A percentile compares a stretch with the other conserved stretches of the same genome.
These are phyloP conservation scores for Haplosporangium sp. DNA, from an alignment of 371 early-diverging fungal genomes.

Conservation along the genomic window DNA sequence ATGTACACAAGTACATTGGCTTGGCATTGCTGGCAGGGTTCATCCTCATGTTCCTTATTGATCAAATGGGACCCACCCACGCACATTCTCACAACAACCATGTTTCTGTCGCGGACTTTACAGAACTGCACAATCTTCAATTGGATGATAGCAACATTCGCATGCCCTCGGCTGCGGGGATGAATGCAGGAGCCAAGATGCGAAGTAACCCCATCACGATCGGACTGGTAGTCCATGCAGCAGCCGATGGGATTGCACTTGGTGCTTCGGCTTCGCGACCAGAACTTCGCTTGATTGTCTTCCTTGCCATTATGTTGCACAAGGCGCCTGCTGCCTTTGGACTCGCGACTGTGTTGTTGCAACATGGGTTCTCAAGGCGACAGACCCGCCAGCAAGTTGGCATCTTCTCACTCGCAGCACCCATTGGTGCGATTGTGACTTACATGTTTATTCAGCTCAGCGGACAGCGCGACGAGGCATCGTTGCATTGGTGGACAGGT, in stretches of 20 bases:
- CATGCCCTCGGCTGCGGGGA: conserved; percentile 51
- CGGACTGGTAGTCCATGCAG: conserved; percentile 93
- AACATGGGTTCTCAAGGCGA: conserved; percentile 72
- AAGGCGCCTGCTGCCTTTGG: conserved; percentile 97
- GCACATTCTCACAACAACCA: conserved; percentile 58
- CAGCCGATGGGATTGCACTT: conserved; percentile 95
- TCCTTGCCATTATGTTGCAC: conserved; percentile 96
- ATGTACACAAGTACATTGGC: conserved; percentile 79
- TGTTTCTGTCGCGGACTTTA: conserved; percentile 53
- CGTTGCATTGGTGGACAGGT: conserved; percentile 84
- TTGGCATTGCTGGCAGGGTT: conserved; percentile 87
- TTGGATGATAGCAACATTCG: conserved; percentile 49
- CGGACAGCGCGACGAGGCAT: conserved; percentile 43
- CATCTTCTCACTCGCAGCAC: conserved; percentile 88
- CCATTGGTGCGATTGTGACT: conserved; percentile 84
- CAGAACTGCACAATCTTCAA: conserved; percentile 45
- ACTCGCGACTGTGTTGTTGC: conserved; percentile 83
- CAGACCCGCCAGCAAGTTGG: conserved; percentile 81
- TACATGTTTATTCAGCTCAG: conserved; percentile 63
- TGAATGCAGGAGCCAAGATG: conserved; percentile 39
- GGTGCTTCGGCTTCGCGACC: conserved; percentile 83
- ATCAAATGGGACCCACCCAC: conserved; percentile 75
- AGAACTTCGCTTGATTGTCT: conserved; percentile 86
- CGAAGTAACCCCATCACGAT: conserved; percentile 70
- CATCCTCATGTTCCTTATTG: conserved; percentile 90